Base-by-base conservation (phyloP, 1,139 yeast species). In the Yamadazyma taylorii region DNA sequence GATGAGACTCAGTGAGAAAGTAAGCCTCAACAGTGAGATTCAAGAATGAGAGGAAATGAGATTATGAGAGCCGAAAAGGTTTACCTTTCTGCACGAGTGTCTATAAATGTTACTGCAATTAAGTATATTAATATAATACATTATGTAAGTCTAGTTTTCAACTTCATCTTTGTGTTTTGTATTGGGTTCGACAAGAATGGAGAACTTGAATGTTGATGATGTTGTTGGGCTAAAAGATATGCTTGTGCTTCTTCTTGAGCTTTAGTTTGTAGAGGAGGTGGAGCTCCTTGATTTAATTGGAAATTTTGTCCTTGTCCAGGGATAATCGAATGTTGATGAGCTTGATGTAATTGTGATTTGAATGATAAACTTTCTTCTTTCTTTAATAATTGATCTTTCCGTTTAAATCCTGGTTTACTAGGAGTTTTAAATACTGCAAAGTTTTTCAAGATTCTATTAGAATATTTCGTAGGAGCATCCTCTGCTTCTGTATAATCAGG, bases 361-460 rank as follows among this genome's bases (percentile, higher is more conserved):
- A 76, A 75, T n/a, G 70, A 69, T 44, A 71, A 46, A 40, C 81
- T 78, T 49, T 77, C 81, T 46, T 78, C 81, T 21, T 68, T 63
- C 50, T 74, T 72, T 35, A 75, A 59, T 42, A 65, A 48, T 38
- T 66, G 71, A 37, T 75, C 79, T 47, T 71, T 67, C 50, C 61
- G 61, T 45, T 53, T 63, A 42, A 60, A 56, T 4, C 58, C 55
- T n/a, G 60, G 57, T 4, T 43, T 45, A 1, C 45, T 36, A 4
- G 69, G 67, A 5, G 56, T 43, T 39, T 61, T 60, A 45, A 69
- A 66, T 13, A 61, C 61, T 0, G 74, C 73, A 53, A 71, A 71
- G 42, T 69, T 71, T 60, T 70, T 66, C 37, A 77, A 55, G 30
- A 76, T 74, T 34, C 67, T 64, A 43, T 65, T 66, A 27, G 77